Evolutionary conservation across 2,329 filamentous ascomycete genomes (phyloP).

Genomic region (Harringtonia lauricola): DNA sequence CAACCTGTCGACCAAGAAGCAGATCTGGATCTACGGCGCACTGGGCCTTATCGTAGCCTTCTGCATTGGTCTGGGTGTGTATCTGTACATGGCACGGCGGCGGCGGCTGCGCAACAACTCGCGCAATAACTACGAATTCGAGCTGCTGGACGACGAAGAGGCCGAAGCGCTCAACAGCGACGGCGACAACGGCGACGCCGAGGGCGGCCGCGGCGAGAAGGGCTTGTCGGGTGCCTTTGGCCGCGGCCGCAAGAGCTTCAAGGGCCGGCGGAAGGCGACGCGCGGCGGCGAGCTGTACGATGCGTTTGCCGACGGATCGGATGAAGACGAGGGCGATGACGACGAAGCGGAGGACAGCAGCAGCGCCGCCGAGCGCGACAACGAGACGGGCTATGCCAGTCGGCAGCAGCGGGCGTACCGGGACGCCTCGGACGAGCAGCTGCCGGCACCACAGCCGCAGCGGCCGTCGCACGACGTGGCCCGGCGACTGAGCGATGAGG

Average conservation of each 20-base stretch:
- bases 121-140: slow-evolving; percentile 85
- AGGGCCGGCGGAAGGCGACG: slow-evolving; percentile 31
- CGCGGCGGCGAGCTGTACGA: slow-evolving; percentile 90
- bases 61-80: slow-evolving; percentile 68
- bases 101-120: slow-evolving; percentile 63
- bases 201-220: slow-evolving; percentile 23
- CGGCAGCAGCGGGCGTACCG: slow-evolving; percentile 12
- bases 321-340: slow-evolving; percentile 55
- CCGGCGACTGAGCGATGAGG: slow-evolving; percentile 16
- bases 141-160: slow-evolving; percentile 79
- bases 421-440: slow-evolving; percentile 15
- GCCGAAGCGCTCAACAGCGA: slow-evolving; percentile 36
- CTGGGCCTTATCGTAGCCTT: slow-evolving; percentile 77
- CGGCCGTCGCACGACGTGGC: background rate
- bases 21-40: slow-evolving; percentile 88
- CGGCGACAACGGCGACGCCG: background rate
- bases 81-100: slow-evolving; percentile 69
- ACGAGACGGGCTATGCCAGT: slow-evolving; percentile 24
- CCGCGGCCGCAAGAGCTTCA: slow-evolving; percentile 26
- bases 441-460: background rate
- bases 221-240: slow-evolving; percentile 7
- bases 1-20: slow-evolving; percentile 73
- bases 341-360: slow-evolving; percentile 18
- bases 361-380: slow-evolving; percentile 33
- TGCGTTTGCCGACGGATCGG: slow-evolving; percentile 81